phyloP scores from a whole-genome alignment of 441 rosid genomes.

The Gossypium gossypioides region DNA sequence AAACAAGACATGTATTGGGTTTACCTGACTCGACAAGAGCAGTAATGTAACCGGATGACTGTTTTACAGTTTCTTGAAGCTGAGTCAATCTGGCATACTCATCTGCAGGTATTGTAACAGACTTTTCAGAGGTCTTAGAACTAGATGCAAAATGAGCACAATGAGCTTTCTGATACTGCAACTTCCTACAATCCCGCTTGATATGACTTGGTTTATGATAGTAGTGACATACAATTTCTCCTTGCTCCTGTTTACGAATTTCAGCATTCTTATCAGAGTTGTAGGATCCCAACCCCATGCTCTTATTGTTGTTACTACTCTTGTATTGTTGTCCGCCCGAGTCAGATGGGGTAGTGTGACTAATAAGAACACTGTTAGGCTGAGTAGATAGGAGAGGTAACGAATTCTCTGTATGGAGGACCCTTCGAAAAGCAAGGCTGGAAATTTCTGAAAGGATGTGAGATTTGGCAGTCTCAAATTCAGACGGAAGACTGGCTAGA shows the following conservation, averaged over 20 bases:
- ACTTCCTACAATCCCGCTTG: background rate
- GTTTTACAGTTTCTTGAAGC: background rate
- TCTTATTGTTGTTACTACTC: background rate
- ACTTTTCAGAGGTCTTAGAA: background rate
- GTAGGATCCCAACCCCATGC: background rate
- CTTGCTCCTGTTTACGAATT: background rate
- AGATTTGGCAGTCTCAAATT: background rate
- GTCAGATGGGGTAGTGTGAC: background rate
- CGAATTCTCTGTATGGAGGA: background rate
- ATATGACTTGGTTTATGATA: background rate
- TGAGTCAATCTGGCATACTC: background rate
- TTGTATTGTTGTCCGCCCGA: background rate
- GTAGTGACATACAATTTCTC: background rate
- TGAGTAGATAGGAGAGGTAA: background rate
- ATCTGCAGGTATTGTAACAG: background rate
- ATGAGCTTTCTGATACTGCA: background rate
- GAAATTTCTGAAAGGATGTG: background rate
- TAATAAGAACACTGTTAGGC: no score
- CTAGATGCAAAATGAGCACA: background rate
- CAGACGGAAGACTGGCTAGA: background rate
- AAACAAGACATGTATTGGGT: background rate
- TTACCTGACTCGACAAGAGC: background rate
- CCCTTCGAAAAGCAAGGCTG: background rate
- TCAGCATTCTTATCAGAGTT: background rate
- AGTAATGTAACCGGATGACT: background rate